Evolutionary conservation across 108 stramenopile species (phyloP), one percentile per base, ranked within the genome.

Genomic region (Seminavis robusta): DNA sequence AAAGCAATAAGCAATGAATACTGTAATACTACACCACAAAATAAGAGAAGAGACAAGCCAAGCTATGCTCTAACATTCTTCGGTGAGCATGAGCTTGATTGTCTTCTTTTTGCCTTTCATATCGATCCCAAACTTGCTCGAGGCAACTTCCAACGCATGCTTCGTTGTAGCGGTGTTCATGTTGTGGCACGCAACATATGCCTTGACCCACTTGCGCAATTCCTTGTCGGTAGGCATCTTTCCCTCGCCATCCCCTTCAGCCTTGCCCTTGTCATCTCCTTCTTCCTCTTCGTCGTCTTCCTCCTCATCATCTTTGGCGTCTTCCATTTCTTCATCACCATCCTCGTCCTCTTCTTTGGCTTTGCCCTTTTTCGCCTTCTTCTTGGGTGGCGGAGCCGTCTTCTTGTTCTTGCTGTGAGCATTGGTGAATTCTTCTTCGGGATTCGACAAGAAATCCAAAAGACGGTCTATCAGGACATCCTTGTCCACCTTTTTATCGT

Each of bases 381-480:
- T 74, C 52, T 29, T 27, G 21, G 21, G 30, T 1, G 41, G 43
- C 3, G 8, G 34, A 6, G 56, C 23, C 24, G 40, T 56, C 1
- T 34, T 3, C 53, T 47, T 56, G 31, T 58, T 40, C 25, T 57
- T 39, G 7, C 6, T 32, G 0, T 37, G 19, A 3, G 50, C 28
- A n/a, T 52, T 63, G 28, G 59, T 20, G 37, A 64, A 45, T 19
- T 63, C 47, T 25, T 55, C 43, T 30, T 59, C 37, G 7, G 77
- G 77, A 31, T 49, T 56, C 4, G 52, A 41, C 27, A 79, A 51
- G 40, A 79, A 79, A 59, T 79, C 72, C 1, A 79, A 40, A 15
- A 79, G 42, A 47, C 55, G 49, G 33, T 73, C 68, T 33, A 79
- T 61, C 40, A 64, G 38, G 11, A 44, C 53, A 10, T 79, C 77